Conservation (phyloP, 1,284 basidiomycete genomes). For the Rhizoctonia solani region DNA sequence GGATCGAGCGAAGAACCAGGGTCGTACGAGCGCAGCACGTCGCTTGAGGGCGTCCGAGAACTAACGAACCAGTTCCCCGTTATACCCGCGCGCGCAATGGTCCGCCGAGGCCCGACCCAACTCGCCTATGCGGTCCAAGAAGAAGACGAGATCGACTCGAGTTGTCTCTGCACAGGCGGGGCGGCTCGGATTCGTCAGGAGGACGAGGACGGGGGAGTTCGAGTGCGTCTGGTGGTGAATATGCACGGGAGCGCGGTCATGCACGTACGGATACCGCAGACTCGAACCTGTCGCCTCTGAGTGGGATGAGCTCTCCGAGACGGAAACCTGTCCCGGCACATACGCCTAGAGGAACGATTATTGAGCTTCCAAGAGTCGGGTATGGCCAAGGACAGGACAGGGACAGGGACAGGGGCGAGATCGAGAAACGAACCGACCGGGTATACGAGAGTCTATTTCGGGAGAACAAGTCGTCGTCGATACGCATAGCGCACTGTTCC, state of each 20-base stretch:
- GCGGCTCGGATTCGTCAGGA: too few relatives aligned
- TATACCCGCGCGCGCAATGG: not conserved
- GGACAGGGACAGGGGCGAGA: too few relatives aligned
- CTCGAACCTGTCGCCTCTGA: not conserved
- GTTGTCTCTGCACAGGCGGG: not conserved
- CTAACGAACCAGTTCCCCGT: not conserved
- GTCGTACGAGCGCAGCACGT: not conserved
- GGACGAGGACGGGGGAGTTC: too few relatives aligned
- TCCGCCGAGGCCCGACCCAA: conserved; percentile 12
- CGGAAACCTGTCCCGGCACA: conserved; percentile 21
- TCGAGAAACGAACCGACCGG: not conserved
- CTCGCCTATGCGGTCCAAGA: conserved; percentile 25
- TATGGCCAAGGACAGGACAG: too few relatives aligned
- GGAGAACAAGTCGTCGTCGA: conserved; percentile 22
- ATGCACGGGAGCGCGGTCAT: too few relatives aligned
- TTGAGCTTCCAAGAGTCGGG: not conserved
- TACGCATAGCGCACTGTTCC: conserved; percentile 21
- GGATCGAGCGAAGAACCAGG: too few relatives aligned
- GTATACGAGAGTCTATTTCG: conserved; percentile 6
- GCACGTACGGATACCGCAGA: conserved; percentile 14
- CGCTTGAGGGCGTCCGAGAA: conserved; percentile 14
- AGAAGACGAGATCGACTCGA: conserved; percentile 16
- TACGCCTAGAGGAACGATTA: conserved; percentile 13
- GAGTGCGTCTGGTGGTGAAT: too few relatives aligned
- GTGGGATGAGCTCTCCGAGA: not conserved